Evolutionary conservation across 768 basidiomycete species (phyloP), one percentile per base, ranked within the genome.

Genomic region (Boletus edulis): DNA sequence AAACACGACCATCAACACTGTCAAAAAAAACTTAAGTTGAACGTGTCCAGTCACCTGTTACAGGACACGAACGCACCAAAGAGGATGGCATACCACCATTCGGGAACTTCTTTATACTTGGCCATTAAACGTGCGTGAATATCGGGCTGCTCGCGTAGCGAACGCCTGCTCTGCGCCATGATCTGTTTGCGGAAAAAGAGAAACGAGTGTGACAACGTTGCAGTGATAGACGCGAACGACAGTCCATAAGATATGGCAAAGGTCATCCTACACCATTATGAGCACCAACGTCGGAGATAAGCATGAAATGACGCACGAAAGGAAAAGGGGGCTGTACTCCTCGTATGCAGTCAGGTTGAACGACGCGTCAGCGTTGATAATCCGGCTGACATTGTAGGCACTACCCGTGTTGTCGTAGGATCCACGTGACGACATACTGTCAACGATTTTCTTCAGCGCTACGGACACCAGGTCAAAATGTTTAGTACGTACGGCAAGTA

Each of bases 171-270:
- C 68, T 91, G 89, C 0, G 69, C 72, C 83, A 81, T 86, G 51
- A 93, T 88, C 64, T 89, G 87, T 65, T 89, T 87, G 61, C 89
- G 82, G 79, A 84, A 89, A 72, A 81, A 90, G 37, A 92, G 75
- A 67, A 78, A 75, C 70, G 89, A 81, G 62, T 94, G 92, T 29
- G 78, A 81, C 56, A 90, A 65, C 3, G 87, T 87, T 1, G 90
- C 80, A 0, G 90, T 88, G 67, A 93, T 86, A 31, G 84, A 80
- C 3, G 90, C 90, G 60, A 94, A 93, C n/a, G 86, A 87, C 10
- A 93, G 75, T 22, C 86, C 91, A 63, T 93, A 94, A 10, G 84
- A 78, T 35, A 93, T 71, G 13, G 91, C 85, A 63, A 92, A 93
- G 0, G 88, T 86, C 27, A 82, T 73, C 29, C 69, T 69, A 45